Conservation (phyloP, 495 filamentous ascomycete species). For the Parathielavia appendiculata region DNA sequence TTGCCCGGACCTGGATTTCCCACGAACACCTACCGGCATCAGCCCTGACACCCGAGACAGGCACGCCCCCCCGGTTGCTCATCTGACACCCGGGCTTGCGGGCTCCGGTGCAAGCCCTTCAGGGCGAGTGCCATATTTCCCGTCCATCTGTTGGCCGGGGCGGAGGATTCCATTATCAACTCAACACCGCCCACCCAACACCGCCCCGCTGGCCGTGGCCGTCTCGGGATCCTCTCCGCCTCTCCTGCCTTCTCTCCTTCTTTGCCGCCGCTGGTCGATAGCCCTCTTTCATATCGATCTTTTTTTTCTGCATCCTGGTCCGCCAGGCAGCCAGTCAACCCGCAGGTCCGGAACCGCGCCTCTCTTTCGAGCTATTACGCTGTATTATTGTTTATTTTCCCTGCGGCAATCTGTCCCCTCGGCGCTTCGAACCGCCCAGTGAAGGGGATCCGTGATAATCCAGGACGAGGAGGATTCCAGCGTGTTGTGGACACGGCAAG, state of each 20-base stretch:
- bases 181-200: constrained; percentile 32
- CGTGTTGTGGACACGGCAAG: constrained; percentile 28
- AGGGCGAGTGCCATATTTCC: constrained; percentile 27
- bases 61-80: constrained; percentile 25
- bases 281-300: constrained; percentile 44
- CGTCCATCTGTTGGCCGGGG: constrained; percentile 16
- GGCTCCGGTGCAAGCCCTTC: constrained; percentile 28
- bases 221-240: constrained; percentile 25
- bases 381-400: constrained; percentile 18
- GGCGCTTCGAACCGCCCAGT: background rate
- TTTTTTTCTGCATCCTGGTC: constrained; percentile 19
- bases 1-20: constrained; percentile 43
- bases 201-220: constrained; percentile 30
- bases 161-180: constrained; percentile 39
- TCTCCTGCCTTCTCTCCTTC: constrained; percentile 32
- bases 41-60: constrained; percentile 40
- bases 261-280: constrained; percentile 44
- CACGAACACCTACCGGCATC: constrained; percentile 34
- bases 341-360: constrained; percentile 48
- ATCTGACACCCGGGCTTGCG: constrained; percentile 39
- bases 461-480: constrained; percentile 8
- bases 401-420: background rate
- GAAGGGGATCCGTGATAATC: constrained; percentile 1
- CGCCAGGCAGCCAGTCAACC: constrained; percentile 17
- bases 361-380: constrained; percentile 28